phyloP scores from a whole-genome alignment of 257 asterid genomes.

The Lycium barbarum region DNA sequence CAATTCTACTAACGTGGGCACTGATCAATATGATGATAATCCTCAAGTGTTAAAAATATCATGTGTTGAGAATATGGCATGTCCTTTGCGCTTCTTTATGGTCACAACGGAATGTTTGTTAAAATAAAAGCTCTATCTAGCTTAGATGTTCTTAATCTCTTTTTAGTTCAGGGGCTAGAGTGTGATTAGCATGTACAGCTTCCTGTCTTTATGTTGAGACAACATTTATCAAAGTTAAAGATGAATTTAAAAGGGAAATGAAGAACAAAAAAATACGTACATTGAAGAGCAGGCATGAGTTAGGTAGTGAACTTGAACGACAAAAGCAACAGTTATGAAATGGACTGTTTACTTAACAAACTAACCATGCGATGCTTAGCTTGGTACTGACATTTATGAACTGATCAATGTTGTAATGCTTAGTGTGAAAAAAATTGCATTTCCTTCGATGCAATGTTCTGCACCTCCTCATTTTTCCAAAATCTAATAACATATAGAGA shows the following conservation, averaged over 20 bases:
- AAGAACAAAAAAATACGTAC: too few relatives aligned
- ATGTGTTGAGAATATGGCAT: conserved; percentile 48
- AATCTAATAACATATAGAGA: too few relatives aligned
- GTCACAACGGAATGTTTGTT: background rate
- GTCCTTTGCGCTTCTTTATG: background rate
- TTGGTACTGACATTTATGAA: background rate
- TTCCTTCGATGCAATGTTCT: background rate
- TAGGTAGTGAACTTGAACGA: too few relatives aligned
- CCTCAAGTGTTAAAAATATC: conserved; percentile 29
- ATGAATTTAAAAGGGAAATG: too few relatives aligned
- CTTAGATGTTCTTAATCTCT: background rate
- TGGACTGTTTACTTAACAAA: too few relatives aligned
- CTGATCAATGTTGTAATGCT: background rate
- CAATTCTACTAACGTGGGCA: conserved; percentile 34
- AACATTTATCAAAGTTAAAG: too few relatives aligned
- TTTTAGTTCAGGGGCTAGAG: background rate
- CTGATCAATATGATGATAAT: background rate
- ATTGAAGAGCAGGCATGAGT: too few relatives aligned
- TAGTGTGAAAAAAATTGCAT: background rate
- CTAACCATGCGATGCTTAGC: background rate
- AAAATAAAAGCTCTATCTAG: background rate
- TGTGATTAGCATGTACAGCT: background rate
- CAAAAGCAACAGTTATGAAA: too few relatives aligned
- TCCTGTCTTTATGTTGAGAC: too few relatives aligned
- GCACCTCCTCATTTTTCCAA: background rate